Percentiles rank a stretch among this genome's conserved stretches.
These are phyloP conservation scores for Myxozyma udenii DNA, from an alignment of 805 yeast species.

Conservation along the genomic window DNA sequence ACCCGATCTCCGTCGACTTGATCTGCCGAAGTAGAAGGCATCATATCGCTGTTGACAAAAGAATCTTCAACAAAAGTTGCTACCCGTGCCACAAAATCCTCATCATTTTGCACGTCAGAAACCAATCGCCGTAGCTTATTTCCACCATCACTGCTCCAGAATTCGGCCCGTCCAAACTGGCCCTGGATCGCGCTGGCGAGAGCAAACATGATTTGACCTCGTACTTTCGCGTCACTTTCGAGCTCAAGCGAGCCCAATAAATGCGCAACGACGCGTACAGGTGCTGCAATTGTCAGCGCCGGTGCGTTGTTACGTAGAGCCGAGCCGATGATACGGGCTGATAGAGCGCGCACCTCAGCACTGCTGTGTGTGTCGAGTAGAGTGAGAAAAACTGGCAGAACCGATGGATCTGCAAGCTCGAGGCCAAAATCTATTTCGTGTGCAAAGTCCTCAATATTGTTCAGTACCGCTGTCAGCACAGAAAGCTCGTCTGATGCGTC, in stretches of 20 bases:
- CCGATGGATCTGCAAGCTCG: slow-evolving; percentile 40
- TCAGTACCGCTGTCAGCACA: slow-evolving; percentile 6
- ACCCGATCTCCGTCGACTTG: neutral
- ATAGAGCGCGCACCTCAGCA: slow-evolving; percentile 44
- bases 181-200: slow-evolving; percentile 31
- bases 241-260: slow-evolving; percentile 14
- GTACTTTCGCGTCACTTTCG: slow-evolving; percentile 25
- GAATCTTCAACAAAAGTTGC: slow-evolving; percentile 28
- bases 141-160: slow-evolving; percentile 25
- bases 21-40: neutral
- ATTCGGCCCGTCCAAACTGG: slow-evolving; percentile 23
- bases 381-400: slow-evolving; percentile 28
- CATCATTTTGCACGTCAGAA: slow-evolving; percentile 1
- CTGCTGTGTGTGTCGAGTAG: slow-evolving; percentile 22
- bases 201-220: slow-evolving; percentile 32
- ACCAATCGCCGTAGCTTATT: slow-evolving; percentile 13
- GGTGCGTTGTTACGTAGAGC: slow-evolving; percentile 71
- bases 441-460: slow-evolving; percentile 50
- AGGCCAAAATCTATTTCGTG: slow-evolving; percentile 62
- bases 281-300: slow-evolving; percentile 43
- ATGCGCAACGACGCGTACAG: slow-evolving; percentile 16
- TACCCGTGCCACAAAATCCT: slow-evolving; percentile 21
- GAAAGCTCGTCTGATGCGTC: slow-evolving; percentile 1
- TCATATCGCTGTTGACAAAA: slow-evolving; percentile 17
- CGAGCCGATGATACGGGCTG: slow-evolving; percentile 61